A percentile compares a stretch with the other conserved stretches of the same genome.
Evolutionary conservation across 148 eudicot genomes (phyloP).

Genomic region (Simmondsia chinensis): DNA sequence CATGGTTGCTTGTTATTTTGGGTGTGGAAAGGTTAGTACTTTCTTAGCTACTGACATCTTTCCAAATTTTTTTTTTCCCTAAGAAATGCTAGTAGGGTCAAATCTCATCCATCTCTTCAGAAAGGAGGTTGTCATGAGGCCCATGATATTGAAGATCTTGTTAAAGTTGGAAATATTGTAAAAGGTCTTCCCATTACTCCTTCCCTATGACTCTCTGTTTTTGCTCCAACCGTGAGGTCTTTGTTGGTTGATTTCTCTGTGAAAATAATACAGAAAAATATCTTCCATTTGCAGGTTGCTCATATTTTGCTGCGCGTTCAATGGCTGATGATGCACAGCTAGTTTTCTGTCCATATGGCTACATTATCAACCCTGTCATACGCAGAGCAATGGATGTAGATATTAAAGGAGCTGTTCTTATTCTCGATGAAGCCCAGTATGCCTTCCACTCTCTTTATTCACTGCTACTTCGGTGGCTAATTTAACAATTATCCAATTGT

Average conservation of each 20-base stretch:
- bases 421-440: conserved; percentile 99
- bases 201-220: background rate
- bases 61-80: conserved; percentile 6
- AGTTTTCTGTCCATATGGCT: conserved; percentile 89
- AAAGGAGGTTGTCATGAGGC: conserved; percentile 87
- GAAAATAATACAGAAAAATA: conserved; percentile 5
- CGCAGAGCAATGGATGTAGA: conserved; percentile 92
- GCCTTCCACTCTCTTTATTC: conserved; percentile 13
- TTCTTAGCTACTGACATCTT: too few relatives aligned
- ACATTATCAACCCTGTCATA: conserved; percentile 68
- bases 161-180: conserved; percentile 69
- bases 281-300: conserved; percentile 63
- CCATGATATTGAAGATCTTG: conserved; percentile 96
- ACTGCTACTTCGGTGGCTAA: background rate
- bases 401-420: conserved; percentile 58
- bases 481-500: conserved; percentile 1
- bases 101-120: conserved; percentile 65
- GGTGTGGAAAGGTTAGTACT: too few relatives aligned
- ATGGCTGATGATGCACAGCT: conserved; percentile 85
- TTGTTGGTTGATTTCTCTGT: background rate
- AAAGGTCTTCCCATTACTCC: conserved; percentile 36
- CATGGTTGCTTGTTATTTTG: background rate
- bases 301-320: conserved; percentile 86
- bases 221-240: background rate
- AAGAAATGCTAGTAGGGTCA: conserved; percentile 74